phyloP scores from a whole-genome alignment of 176 grass and related monocot genomes.

The Musa itinerans region DNA sequence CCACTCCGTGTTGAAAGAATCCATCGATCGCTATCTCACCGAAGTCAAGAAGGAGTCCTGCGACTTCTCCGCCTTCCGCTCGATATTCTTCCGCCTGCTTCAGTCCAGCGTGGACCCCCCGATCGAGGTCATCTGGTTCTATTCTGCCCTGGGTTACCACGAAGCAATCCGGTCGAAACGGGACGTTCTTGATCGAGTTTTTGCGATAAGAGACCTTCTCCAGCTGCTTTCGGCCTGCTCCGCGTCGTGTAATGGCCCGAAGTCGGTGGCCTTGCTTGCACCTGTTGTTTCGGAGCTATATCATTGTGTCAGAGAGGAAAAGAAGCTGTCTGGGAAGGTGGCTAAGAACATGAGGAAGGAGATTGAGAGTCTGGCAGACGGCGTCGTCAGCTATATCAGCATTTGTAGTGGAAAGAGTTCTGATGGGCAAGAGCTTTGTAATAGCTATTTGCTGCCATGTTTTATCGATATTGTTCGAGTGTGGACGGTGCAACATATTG shows the following conservation, averaged over 20 bases:
- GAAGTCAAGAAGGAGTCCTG: conserved; percentile 48
- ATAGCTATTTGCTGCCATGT: conserved; percentile 36
- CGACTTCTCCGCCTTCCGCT: conserved; percentile 73
- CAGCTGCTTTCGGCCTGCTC: conserved; percentile 63
- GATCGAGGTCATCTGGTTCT: conserved; percentile 88
- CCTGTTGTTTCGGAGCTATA: conserved; percentile 75
- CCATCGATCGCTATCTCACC: conserved; percentile 64
- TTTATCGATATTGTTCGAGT: conserved; percentile 78
- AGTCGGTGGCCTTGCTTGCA: conserved; percentile 75
- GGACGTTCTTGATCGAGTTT: conserved; percentile 21
- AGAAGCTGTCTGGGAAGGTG: conserved; percentile 25
- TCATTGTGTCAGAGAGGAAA: conserved; percentile 31
- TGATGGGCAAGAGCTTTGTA: conserved; percentile 10
- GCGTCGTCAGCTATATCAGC: conserved; percentile 72
- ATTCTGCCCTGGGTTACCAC: conserved; percentile 75
- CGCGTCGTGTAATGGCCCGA: conserved; percentile 41
- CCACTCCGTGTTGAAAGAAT: conserved; percentile 73
- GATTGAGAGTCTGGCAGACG: conserved; percentile 55
- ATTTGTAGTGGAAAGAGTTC: conserved; percentile 56
- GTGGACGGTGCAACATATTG: conserved; percentile 63
- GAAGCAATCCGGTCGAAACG: conserved; percentile 35
- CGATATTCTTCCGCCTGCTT: conserved; percentile 71
- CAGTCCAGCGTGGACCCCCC: conserved; percentile 60
- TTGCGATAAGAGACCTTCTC: conserved; percentile 55
- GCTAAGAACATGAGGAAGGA: conserved; percentile 56